Percentiles rank a stretch among this genome's conserved stretches.
Evolutionary conservation across 176 grass and related monocot species (phyloP).

Genomic region (Saccharum spontaneum): DNA sequence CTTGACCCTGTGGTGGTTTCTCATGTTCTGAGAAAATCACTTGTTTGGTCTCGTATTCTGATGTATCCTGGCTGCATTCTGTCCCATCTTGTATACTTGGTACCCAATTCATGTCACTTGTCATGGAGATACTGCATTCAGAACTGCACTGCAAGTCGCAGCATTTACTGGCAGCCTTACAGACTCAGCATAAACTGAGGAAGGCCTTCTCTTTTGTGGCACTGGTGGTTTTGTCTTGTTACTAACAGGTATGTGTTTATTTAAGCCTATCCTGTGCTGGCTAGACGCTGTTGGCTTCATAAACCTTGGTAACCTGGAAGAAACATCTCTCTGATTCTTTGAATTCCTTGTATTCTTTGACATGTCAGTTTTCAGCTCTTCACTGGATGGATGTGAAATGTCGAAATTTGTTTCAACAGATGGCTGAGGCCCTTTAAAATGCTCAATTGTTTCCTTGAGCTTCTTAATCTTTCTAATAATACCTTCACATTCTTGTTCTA

Average conservation of each 20-base stretch:
- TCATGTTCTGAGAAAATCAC: constrained; percentile 74
- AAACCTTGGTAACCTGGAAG: constrained; percentile 68
- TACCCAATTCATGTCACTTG: constrained; percentile 51
- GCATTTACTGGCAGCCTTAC: constrained; percentile 59
- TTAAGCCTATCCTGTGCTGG: constrained; percentile 62
- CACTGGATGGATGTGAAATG: constrained; percentile 37
- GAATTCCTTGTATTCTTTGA: constrained; percentile 40
- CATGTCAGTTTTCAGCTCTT: constrained; percentile 49
- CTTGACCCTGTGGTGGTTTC: constrained; percentile 44
- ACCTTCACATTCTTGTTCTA: constrained; percentile 82
- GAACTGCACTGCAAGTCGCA: constrained; percentile 60
- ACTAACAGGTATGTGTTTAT: constrained; percentile 31
- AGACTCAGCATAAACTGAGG: constrained; percentile 90
- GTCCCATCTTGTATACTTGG: constrained; percentile 49
- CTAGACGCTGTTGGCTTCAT: constrained; percentile 89
- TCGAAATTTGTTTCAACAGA: constrained; percentile 31
- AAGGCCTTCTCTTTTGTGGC: constrained; percentile 56
- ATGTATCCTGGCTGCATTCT: constrained; percentile 58
- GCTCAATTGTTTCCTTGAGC: constrained; percentile 52
- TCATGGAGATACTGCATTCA: constrained; percentile 73
- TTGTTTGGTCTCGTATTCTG: constrained; percentile 79
- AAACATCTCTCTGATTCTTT: constrained; percentile 41
- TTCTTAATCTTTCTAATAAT: constrained; percentile 61
- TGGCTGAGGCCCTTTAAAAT: constrained; percentile 46
- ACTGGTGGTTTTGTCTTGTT: constrained; percentile 59